A percentile compares a stretch with the other conserved stretches of the same genome.
phyloP scores from a whole-genome alignment of 1,284 basidiomycete genomes.

The Cutaneotrichosporon sp. region DNA sequence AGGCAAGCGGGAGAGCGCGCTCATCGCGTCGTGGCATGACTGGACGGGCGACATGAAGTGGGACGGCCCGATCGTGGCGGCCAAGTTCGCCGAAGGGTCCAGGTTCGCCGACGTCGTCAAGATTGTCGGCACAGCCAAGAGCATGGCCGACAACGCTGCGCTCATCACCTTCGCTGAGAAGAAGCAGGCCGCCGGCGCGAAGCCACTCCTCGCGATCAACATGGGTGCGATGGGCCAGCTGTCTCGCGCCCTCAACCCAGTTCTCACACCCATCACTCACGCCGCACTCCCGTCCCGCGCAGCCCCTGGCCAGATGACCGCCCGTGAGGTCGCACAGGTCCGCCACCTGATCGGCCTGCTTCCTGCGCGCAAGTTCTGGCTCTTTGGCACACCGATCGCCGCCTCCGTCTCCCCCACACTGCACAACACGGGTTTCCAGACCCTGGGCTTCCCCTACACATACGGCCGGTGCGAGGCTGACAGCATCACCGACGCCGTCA shows the following conservation, averaged over 20 bases:
- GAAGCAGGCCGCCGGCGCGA: constrained; percentile 51
- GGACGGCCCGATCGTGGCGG: constrained; percentile 63
- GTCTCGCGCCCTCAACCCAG: constrained; percentile 78
- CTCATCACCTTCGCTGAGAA: constrained; percentile 66
- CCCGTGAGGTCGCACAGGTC: constrained; percentile 75
- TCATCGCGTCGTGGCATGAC: constrained; percentile 94
- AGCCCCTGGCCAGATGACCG: constrained; percentile 88
- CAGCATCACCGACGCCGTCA: constrained; percentile 62
- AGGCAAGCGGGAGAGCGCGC: constrained; percentile 66
- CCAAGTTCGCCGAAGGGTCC: constrained; percentile 63
- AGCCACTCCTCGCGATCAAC: constrained; percentile 89
- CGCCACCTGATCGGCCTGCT: constrained; percentile 74
- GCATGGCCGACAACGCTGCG: constrained; percentile 71
- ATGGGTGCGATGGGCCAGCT: constrained; percentile 87
- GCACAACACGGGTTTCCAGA: constrained; percentile 82
- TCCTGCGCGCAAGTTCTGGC: constrained; percentile 67
- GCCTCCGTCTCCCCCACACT: constrained; percentile 88
- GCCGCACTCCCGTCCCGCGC: constrained; percentile 73
- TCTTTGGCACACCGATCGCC: constrained; percentile 84
- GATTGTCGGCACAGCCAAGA: constrained; percentile 78
- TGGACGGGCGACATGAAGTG: constrained; percentile 82
- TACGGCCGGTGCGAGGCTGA: constrained; percentile 75
- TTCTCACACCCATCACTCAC: constrained; percentile 87
- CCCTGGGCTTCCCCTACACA: constrained; percentile 73
- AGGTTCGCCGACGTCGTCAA: constrained; percentile 83